phyloP scores from a whole-genome alignment of 208 protist species.

The Acanthamoeba culbertsoni region DNA sequence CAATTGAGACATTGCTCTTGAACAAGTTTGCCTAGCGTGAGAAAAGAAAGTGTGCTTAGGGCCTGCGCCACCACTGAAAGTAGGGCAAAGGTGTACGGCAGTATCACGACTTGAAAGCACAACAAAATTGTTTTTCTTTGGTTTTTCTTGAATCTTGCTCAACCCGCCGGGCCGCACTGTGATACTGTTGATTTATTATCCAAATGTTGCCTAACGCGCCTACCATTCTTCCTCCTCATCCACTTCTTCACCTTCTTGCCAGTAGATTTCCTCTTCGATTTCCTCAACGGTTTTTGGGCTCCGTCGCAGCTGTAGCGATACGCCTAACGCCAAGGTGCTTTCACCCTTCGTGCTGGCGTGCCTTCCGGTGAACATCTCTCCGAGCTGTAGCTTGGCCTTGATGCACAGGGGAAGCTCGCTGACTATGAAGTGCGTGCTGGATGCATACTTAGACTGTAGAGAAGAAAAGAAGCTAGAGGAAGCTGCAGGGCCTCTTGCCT shows the following conservation, averaged over 20 bases:
- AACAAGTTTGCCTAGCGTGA: no score
- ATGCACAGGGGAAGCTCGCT: neutral
- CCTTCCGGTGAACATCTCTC: neutral
- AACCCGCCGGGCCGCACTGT: no score
- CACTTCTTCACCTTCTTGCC: neutral
- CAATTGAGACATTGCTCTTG: neutral
- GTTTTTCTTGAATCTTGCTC: no score
- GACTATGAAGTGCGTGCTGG: neutral
- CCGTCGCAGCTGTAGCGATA: neutral
- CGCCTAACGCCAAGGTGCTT: neutral
- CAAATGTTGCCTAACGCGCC: no score
- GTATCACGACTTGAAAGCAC: no score
- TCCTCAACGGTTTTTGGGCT: neutral
- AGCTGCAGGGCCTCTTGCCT: no score
- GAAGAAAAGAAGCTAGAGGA: no score
- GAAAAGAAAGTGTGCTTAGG: no score
- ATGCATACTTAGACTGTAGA: neutral
- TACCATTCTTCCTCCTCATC: slow-evolving; percentile 6
- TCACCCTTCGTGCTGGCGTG: neutral
- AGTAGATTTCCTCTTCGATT: neutral
- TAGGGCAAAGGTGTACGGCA: no score
- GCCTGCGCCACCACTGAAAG: no score
- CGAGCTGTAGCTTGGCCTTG: neutral
- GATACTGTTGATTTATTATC: no score
- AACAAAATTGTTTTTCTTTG: no score